phyloP scores from a whole-genome alignment of 352 stramenopile species.

The Globisporangium irregulare region DNA sequence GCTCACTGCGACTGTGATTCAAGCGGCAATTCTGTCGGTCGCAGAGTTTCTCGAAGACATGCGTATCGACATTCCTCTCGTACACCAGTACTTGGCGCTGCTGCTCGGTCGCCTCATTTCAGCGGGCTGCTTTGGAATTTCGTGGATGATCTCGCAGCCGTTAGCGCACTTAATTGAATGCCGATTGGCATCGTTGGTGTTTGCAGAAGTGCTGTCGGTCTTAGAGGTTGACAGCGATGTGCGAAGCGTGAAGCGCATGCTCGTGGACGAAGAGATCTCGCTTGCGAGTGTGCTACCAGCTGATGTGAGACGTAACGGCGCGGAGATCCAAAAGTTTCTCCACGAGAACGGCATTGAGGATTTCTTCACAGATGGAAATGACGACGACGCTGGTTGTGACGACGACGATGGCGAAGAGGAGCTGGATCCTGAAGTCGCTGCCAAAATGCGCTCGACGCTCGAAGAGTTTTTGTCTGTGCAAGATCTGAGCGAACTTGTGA shows the following conservation, averaged over 20 bases:
- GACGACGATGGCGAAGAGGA: slow-evolving; percentile 45
- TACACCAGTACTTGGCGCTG: slow-evolving; percentile 75
- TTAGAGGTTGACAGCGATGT: slow-evolving; percentile 69
- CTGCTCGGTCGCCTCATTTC: slow-evolving; percentile 75
- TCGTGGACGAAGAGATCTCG: slow-evolving; percentile 77
- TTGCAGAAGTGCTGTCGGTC: slow-evolving; percentile 72
- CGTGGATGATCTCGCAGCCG: slow-evolving; percentile 69
- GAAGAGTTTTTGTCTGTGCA: slow-evolving; percentile 79
- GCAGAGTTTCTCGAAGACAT: slow-evolving; percentile 86
- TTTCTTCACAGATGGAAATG: slow-evolving; percentile 55
- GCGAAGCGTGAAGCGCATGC: slow-evolving; percentile 65
- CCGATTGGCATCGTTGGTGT: slow-evolving; percentile 62
- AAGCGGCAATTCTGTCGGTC: slow-evolving; percentile 59
- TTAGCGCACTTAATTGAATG: slow-evolving; percentile 55
- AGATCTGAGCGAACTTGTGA: slow-evolving; percentile 69
- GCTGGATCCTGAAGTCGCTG: slow-evolving; percentile 55
- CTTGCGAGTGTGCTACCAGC: slow-evolving; percentile 46
- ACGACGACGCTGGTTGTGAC: slow-evolving; percentile 37
- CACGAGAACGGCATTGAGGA: slow-evolving; percentile 57
- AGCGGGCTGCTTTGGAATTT: slow-evolving; percentile 79
- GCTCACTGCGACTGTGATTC: slow-evolving; percentile 70
- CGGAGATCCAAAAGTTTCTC: slow-evolving; percentile 55
- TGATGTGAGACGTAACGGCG: slow-evolving; percentile 34
- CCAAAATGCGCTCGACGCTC: slow-evolving; percentile 67
- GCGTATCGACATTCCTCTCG: slow-evolving; percentile 81